Conservation (phyloP, 306 rosid genomes). For the Malus orientalis region DNA sequence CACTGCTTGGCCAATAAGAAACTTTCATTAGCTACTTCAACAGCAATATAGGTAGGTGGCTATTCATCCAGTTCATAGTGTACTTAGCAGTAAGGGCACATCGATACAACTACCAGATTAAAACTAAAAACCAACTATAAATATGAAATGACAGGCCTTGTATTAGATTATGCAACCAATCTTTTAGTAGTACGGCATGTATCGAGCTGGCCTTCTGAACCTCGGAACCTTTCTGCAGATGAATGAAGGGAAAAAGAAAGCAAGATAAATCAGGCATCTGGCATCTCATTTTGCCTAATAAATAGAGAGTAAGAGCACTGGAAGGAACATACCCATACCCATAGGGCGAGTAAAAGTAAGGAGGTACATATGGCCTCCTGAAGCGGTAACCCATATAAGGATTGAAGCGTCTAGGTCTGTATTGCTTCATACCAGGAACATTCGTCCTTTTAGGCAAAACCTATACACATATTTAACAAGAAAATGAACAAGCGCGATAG, state of each 20-base stretch:
- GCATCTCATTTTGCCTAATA: neutral
- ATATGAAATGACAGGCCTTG: neutral
- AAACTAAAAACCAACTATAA: neutral
- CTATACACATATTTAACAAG: slow-evolving; percentile 18
- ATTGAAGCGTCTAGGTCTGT: slow-evolving; percentile 63
- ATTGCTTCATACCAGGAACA: slow-evolving; percentile 96
- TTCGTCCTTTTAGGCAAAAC: slow-evolving; percentile 90
- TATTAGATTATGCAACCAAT: neutral
- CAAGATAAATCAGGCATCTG: slow-evolving; percentile 7
- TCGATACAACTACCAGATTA: neutral
- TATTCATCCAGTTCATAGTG: neutral
- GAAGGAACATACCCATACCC: slow-evolving; percentile 74
- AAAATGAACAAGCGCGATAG: neutral
- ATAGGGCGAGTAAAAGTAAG: slow-evolving; percentile 69
- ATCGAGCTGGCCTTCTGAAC: slow-evolving; percentile 64
- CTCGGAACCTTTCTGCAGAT: slow-evolving; percentile 74
- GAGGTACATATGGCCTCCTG: slow-evolving; percentile 80
- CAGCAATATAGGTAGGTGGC: neutral
- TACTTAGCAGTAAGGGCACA: neutral
- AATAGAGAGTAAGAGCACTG: neutral
- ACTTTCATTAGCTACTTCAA: neutral
- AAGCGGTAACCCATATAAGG: slow-evolving; percentile 62
- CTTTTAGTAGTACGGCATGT: slow-evolving; percentile 76
- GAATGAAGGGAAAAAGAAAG: slow-evolving; percentile 1
- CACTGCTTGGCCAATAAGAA: neutral